phyloP scores from a whole-genome alignment of 768 basidiomycete genomes.

The Neoboletus subvelutipes region DNA sequence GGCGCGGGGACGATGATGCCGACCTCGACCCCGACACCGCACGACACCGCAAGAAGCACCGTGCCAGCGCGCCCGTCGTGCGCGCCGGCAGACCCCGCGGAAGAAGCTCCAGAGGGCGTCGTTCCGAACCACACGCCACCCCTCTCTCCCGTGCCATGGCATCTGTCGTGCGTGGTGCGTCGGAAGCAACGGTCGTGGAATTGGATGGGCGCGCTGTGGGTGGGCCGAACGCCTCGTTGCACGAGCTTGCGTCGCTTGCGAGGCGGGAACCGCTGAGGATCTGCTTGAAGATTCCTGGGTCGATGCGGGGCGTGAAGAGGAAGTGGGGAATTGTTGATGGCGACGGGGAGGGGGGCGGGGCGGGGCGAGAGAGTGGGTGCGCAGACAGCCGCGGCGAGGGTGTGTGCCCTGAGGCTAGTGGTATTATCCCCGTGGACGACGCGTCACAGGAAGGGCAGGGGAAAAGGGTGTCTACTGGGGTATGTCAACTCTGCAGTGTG shows the following conservation, averaged over 20 bases:
- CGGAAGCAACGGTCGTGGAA: not conserved
- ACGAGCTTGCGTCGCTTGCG: conserved; percentile 17
- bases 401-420: too few species aligned
- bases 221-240: conserved; percentile 21
- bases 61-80: not conserved
- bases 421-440: not conserved
- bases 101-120: not conserved
- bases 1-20: too few species aligned
- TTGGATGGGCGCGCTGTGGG: conserved; percentile 3
- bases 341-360: not conserved
- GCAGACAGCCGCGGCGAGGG: too few species aligned
- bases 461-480: not conserved
- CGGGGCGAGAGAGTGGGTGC: not conserved
- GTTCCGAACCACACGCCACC: not conserved
- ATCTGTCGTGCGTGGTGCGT: not conserved
- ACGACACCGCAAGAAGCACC: not conserved
- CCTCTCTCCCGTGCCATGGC: too few species aligned
- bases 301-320: conserved; percentile 14
- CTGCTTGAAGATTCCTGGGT: conserved; percentile 4
- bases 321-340: conserved; percentile 2
- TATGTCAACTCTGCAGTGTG: not conserved
- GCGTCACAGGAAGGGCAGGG: not conserved
- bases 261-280: conserved; percentile 14
- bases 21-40: not conserved
- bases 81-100: not conserved